These are phyloP conservation scores for Suillus placidus DNA, from an alignment of 768 basidiomycete genomes.

Conservation along the genomic window DNA sequence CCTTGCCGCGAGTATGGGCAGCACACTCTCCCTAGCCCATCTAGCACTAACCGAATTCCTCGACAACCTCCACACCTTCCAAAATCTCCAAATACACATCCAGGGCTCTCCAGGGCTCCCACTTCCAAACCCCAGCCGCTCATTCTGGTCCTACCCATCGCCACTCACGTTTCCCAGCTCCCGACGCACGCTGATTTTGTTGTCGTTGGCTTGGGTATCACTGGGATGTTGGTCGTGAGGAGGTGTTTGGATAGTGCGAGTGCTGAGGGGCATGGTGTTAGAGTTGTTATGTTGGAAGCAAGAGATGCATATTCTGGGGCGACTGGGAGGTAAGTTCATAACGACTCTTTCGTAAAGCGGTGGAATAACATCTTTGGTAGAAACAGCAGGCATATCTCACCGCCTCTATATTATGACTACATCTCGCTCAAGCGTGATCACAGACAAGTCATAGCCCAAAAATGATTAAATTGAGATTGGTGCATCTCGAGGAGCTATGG, in stretches of 20 bases:
- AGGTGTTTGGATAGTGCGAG: slow-evolving; percentile 46
- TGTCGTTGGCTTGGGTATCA: slow-evolving; percentile 78
- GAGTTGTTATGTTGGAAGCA: slow-evolving; percentile 80
- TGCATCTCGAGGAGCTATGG: slow-evolving; percentile 55
- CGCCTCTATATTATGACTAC: slow-evolving; percentile 64
- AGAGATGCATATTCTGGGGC: slow-evolving; percentile 76
- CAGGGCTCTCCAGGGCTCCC: too few relatives aligned
- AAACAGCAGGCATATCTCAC: slow-evolving; percentile 72
- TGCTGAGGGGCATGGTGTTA: slow-evolving; percentile 32
- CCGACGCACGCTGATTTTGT: slow-evolving; percentile 39
- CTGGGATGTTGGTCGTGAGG: slow-evolving; percentile 63
- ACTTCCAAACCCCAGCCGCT: too few relatives aligned
- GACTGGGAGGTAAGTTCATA: slow-evolving; percentile 60
- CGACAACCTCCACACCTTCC: too few relatives aligned
- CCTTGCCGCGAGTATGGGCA: too few relatives aligned
- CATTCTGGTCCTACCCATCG: too few relatives aligned
- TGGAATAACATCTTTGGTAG: slow-evolving; percentile 32
- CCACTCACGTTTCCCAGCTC: too few relatives aligned
- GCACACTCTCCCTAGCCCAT: too few relatives aligned
- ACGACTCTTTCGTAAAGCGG: background rate
- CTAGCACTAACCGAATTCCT: too few relatives aligned
- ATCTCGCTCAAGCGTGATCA: slow-evolving; percentile 43
- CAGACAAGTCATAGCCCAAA: slow-evolving; percentile 50
- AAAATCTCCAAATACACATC: too few relatives aligned
- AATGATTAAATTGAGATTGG: slow-evolving; percentile 63